Conservation (phyloP, 2,329 filamentous ascomycete genomes). For the Camillea tinctor region DNA sequence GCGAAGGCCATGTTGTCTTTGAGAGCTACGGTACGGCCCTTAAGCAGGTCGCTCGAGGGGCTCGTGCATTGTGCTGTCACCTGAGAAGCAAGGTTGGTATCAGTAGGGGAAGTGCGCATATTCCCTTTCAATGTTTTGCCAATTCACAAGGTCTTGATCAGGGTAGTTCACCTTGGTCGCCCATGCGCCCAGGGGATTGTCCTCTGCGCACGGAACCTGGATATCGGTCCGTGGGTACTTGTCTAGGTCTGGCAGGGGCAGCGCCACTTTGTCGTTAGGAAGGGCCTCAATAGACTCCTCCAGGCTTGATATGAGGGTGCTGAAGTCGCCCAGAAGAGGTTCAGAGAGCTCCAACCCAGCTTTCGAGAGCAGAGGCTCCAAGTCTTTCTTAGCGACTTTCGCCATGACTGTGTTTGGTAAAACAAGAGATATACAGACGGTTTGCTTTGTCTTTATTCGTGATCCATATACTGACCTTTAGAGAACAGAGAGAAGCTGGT, state of each 20-base stretch:
- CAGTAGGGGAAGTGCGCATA: too few relatives aligned
- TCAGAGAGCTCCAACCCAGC: conserved; percentile 22
- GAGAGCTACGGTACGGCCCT: conserved; percentile 41
- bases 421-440: conserved; percentile 25
- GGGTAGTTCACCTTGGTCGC: conserved; percentile 22
- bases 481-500: neutral
- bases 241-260: conserved; percentile 23
- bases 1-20: conserved; percentile 49
- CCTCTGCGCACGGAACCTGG: conserved; percentile 25
- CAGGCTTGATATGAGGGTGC: conserved; percentile 18
- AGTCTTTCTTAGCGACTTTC: conserved; percentile 15
- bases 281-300: conserved; percentile 22
- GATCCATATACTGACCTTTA: neutral
- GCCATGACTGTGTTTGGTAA: conserved; percentile 1
- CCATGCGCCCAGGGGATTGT: conserved; percentile 26
- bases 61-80: conserved; percentile 22
- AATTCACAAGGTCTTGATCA: neutral
- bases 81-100: conserved; percentile 10
- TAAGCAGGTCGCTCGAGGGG: conserved; percentile 28
- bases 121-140: too few relatives aligned
- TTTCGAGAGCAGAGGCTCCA: conserved; percentile 20
- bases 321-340: conserved; percentile 18
- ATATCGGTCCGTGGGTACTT: conserved; percentile 29
- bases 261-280: conserved; percentile 19
- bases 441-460: conserved; percentile 1